Base-by-base conservation (phyloP, 208 protist species). In the Trypanosoma mega region DNA sequence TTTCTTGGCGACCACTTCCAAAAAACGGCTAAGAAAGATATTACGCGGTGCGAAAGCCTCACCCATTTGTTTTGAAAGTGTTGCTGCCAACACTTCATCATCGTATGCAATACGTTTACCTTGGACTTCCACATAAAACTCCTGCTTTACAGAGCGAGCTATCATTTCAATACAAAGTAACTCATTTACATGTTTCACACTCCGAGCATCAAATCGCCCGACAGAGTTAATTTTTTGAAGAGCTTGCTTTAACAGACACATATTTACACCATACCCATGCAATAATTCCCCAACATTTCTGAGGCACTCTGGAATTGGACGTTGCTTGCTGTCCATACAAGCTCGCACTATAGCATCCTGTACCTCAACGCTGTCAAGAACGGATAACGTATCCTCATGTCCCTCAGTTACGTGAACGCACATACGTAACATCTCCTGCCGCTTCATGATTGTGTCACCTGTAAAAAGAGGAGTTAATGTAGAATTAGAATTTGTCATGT, bases 71-170 rank as follows among this genome's bases (percentile, higher is more conserved):
- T 74, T 75, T 5, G 76, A 80, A 11, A 93, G 74, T 14, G 57
- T 60, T 5, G 65, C 56, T 6, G 68, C 46, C 29, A 88, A 43
- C 9, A 63, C 61, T 3, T 63, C 56, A 39, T 93, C 79, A 65
- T 89, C 80, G 67, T 93, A 90, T n/a, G 85, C 85, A 3, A 74
- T 74, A 43, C 82, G 78, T 54, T 88, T 89, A 34, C 85, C 85
- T 59, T 93, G 85, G 12, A 90, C 74, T 36, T 89, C 85, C 16
- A 79, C 85, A 61, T 86, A 93, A 56, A 93, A 86, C 63, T 93
- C 85, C 47, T 93, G 82, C 66, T 93, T 93, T 9, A 88, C 52
- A 4, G 82, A 72, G 34, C 85, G 73, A 48, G 78, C 68, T n/a
- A 93, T 23, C 82, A 90, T 90, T 63, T 93, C 85, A 36, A 72